Evolutionary conservation across 306 rosid genomes (phyloP).

Genomic region (Glycyrrhiza uralensis): DNA sequence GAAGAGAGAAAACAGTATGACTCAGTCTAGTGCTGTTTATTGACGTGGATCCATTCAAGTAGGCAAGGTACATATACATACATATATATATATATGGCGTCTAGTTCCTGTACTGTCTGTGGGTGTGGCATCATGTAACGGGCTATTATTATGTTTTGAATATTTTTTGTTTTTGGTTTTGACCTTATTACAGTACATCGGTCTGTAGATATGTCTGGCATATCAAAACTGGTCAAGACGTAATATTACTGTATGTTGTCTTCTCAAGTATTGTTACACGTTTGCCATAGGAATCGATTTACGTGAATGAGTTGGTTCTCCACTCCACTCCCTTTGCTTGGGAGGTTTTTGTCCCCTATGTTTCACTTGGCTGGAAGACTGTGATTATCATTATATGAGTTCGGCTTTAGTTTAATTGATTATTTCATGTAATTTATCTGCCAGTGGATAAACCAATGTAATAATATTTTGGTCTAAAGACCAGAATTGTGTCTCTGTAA

Average conservation of each 20-base stretch:
- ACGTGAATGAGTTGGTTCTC: not conserved
- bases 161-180: constrained; percentile 12
- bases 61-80: no score
- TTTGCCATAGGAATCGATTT: constrained; percentile 1
- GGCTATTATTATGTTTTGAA: not conserved
- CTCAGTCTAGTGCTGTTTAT: constrained; percentile 15
- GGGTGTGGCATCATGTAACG: constrained; percentile 19
- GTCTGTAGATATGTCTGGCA: constrained; percentile 38
- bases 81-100: no score
- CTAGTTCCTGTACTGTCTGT: not conserved
- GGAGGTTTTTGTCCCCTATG: constrained; percentile 6
- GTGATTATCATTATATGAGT: not conserved
- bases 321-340: not conserved
- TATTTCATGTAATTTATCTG: not conserved
- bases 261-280: not conserved
- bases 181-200: constrained; percentile 29
- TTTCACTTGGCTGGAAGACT: not conserved
- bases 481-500: no score
- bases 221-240: constrained; percentile 32
- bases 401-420: not conserved
- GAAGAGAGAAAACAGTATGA: constrained; percentile 77
- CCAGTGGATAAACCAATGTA: no score
- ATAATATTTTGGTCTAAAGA: no score
- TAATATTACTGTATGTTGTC: constrained; percentile 12
- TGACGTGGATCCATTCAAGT: not conserved